Base-by-base conservation (phyloP, 495 filamentous ascomycete species). In the Penicillium cinerascens region DNA sequence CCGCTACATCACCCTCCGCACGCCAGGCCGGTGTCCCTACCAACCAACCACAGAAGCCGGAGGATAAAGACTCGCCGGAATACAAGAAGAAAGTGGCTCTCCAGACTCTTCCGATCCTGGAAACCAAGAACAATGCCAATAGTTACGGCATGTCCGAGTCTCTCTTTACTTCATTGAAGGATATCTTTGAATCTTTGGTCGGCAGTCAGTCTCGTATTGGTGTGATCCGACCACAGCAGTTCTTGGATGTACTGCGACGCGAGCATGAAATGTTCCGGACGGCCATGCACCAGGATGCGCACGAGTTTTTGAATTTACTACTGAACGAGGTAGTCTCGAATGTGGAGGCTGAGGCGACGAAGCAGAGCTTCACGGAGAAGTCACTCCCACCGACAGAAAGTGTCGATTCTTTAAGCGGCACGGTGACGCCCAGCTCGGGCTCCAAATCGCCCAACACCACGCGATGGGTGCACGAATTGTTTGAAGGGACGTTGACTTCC, bases 231-330 rank as follows among this genome's bases (percentile, higher is more conserved):
- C 93, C 93, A 3, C 86, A 91, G 50, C 86, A 91, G 58, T 97
- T 98, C 55, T 73, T 98, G 42, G 95, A 97, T 66, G 89, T 97
- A 10, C 80, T 98, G 55, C 88, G 91, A 63, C 80, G 89, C 23
- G 90, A 97, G 55, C 92, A 97, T 64, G 95, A 97, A 66, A 95
- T 96, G 91, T 98, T 97, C 58, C 87, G 91, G 42, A 88, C 87
- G 35, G 86, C 91, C 20, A 95, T 96, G 88, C 93, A 98, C 69
- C 93, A 98, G 70, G 93, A 98, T 73, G 93, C 93, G 6, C 93
- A 98, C 63, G 93, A 98, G 58, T 98, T 98, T 61, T 81, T 97
- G 53, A 96, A 95, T 53, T 77, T 96, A 13, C 80, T 98, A 2
- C 78, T 98, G n/a, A 98, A 98, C 62, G 87, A 96, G 60, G 91